Percentiles rank a stretch among this genome's conserved stretches.
These are phyloP conservation scores for Saturnispora dispora DNA, from an alignment of 805 yeast species.

Conservation along the genomic window DNA sequence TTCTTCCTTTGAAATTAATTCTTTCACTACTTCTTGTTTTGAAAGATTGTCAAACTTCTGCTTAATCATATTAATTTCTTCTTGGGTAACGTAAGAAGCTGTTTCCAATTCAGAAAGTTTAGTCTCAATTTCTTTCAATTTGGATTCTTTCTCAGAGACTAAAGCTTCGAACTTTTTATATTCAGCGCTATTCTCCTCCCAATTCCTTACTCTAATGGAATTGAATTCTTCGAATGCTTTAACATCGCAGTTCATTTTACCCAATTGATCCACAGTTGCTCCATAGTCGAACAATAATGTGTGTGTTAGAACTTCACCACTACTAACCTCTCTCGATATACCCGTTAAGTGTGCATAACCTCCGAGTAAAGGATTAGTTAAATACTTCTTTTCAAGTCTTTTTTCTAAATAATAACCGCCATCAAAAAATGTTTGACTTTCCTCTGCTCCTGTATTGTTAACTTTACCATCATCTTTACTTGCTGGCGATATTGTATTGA, in stretches of 20 bases:
- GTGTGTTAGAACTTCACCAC: slow-evolving; percentile 45
- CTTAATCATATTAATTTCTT: slow-evolving; percentile 10
- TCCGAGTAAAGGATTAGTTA: slow-evolving; percentile 53
- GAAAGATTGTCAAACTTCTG: neutral
- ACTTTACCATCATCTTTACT: slow-evolving; percentile 24
- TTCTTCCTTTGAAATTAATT: slow-evolving; percentile 31
- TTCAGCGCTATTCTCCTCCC: slow-evolving; percentile 35
- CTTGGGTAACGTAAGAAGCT: slow-evolving; percentile 11
- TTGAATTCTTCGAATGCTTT: slow-evolving; percentile 35
- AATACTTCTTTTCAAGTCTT: slow-evolving; percentile 56
- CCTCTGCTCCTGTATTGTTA: neutral
- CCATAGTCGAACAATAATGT: slow-evolving; percentile 50
- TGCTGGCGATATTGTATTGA: slow-evolving; percentile 31
- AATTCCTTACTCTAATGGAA: slow-evolving; percentile 33
- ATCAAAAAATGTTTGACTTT: neutral
- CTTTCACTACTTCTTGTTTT: slow-evolving; percentile 10
- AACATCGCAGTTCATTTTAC: slow-evolving; percentile 38
- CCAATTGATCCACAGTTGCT: slow-evolving; percentile 35
- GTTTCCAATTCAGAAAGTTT: slow-evolving; percentile 10
- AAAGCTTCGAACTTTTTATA: slow-evolving; percentile 38
- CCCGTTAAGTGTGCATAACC: slow-evolving; percentile 29
- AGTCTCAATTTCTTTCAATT: slow-evolving; percentile 22
- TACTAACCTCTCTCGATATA: slow-evolving; percentile 23
- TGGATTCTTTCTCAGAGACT: slow-evolving; percentile 30
- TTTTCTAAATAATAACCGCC: slow-evolving; percentile 46